These are phyloP conservation scores for Stellera chamaejasme DNA, from an alignment of 345 rosid species.

Conservation along the genomic window DNA sequence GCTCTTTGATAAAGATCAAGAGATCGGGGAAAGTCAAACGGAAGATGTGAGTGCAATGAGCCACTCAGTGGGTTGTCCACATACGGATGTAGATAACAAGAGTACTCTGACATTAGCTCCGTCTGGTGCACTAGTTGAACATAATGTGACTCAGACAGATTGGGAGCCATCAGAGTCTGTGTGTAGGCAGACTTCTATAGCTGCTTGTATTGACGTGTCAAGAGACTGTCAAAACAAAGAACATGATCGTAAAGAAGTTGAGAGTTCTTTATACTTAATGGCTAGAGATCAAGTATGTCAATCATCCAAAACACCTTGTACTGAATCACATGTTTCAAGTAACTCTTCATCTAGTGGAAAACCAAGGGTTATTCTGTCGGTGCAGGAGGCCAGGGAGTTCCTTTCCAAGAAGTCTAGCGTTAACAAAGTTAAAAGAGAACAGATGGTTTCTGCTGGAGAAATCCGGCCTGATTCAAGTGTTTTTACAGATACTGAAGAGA, in stretches of 20 bases:
- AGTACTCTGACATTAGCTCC: slow-evolving; percentile 11
- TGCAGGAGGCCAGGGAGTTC: slow-evolving; percentile 75
- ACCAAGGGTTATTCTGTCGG: slow-evolving; percentile 65
- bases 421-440: slow-evolving; percentile 21
- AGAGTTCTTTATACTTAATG: slow-evolving; percentile 10
- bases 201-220: slow-evolving; percentile 16
- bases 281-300: slow-evolving; percentile 15
- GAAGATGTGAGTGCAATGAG: slow-evolving; percentile 13
- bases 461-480: slow-evolving; percentile 12
- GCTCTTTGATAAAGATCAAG: background rate
- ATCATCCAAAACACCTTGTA: slow-evolving; percentile 27
- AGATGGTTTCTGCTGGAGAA: slow-evolving; percentile 18
- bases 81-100: slow-evolving; percentile 12
- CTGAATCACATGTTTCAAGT: slow-evolving; percentile 13
- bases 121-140: slow-evolving; percentile 10
- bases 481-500: slow-evolving; percentile 14
- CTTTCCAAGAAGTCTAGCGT: slow-evolving; percentile 37
- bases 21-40: slow-evolving; percentile 10
- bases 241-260: slow-evolving; percentile 10
- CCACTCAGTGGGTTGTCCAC: slow-evolving; percentile 17
- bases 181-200: slow-evolving; percentile 18
- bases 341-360: slow-evolving; percentile 23
- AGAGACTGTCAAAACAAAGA: slow-evolving; percentile 15
- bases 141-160: slow-evolving; percentile 14
- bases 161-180: slow-evolving; percentile 21